Evolutionary conservation across 768 basidiomycete species (phyloP).

Genomic region (Pisolithus tinctorius): DNA sequence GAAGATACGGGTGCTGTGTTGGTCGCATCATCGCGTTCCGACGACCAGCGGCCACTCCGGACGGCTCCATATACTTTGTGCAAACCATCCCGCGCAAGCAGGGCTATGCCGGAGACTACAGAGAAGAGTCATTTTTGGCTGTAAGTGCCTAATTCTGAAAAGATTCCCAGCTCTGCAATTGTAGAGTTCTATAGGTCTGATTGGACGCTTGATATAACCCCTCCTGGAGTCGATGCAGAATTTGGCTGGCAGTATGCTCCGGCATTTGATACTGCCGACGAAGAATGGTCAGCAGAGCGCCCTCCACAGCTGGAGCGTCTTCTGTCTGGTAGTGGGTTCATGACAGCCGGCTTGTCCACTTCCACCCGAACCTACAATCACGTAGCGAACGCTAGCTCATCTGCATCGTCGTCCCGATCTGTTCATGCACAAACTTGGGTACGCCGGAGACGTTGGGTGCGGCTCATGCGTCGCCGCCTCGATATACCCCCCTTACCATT

Average conservation of each 20-base stretch:
- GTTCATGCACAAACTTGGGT: constrained; percentile 60
- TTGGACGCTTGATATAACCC: constrained; percentile 83
- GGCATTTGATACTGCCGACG: constrained; percentile 63
- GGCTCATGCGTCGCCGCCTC: constrained; percentile 80
- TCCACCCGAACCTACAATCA: constrained; percentile 27
- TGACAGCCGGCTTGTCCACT: constrained; percentile 48
- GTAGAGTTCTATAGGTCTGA: constrained; percentile 52
- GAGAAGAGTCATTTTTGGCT: constrained; percentile 88
- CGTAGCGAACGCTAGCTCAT: constrained; percentile 19
- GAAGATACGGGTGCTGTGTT: constrained; percentile 45
- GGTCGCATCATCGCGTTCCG: constrained; percentile 68
- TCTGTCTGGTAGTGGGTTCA: constrained; percentile 51
- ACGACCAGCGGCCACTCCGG: constrained; percentile 70
- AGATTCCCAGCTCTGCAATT: neutral
- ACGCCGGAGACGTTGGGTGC: constrained; percentile 84
- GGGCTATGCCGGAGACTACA: constrained; percentile 43
- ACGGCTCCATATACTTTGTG: constrained; percentile 71
- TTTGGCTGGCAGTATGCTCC: constrained; percentile 91
- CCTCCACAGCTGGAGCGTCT: constrained; percentile 62
- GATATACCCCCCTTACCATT: constrained; percentile 86
- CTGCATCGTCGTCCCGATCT: constrained; percentile 32
- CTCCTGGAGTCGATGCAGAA: constrained; percentile 71
- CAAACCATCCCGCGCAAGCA: constrained; percentile 43
- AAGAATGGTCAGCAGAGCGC: constrained; percentile 71
- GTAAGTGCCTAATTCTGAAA: constrained; percentile 38